Evolutionary conservation across 257 asterid genomes (phyloP), one percentile per base, ranked within the genome.

Genomic region (Solanum clarkiae): DNA sequence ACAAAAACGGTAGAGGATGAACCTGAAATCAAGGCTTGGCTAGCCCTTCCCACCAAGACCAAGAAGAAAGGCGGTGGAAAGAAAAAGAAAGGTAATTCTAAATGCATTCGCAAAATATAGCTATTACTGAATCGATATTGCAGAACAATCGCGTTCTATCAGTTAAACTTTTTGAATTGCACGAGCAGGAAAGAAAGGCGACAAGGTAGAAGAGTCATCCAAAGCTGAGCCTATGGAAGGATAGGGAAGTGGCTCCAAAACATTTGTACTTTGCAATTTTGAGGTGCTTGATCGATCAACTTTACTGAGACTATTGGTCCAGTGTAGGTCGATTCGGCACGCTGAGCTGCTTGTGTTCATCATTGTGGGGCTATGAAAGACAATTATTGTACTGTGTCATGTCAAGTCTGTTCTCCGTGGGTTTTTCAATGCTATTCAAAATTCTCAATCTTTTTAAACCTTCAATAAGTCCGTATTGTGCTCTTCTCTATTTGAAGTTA

Each of bases 11-110:
- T 88, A 10, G 99, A 96, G 18, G 22, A 84, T 45, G 98, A 94
- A 85, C 95, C 96, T 49, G 98, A 95, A 86, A 93, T 95, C 56
- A 95, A 95, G 85, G 93, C 98, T 74, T 95, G 97, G 99, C 85
- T 93, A 56, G 84, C 98, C 24, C 89, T 94, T 84, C 93, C 92
- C 60, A 84, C 91, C 2, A 96, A 93, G 93, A 86, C 97, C 15
- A 96, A 93, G 89, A 96, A 96, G 94, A 94, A 94, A 57, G 99
- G 99, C 45, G 98, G 99, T 72, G 98, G 98, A 15, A 96, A 93
- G 91, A 96, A 94, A 92, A 95, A 95, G 95, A 96, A 94, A 93
- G 98, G 99, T 96, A 53, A 54, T 53, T 79, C 65, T 26, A 53
- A 77, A 26, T 79, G 47, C 65, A 16, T 51, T 53, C 9, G 26